Percentiles rank a stretch among this genome's conserved stretches.
Conservation (phyloP, 2,329 filamentous ascomycete genomes). For the Ophiognomonia clavigignenti-juglandacearum region DNA sequence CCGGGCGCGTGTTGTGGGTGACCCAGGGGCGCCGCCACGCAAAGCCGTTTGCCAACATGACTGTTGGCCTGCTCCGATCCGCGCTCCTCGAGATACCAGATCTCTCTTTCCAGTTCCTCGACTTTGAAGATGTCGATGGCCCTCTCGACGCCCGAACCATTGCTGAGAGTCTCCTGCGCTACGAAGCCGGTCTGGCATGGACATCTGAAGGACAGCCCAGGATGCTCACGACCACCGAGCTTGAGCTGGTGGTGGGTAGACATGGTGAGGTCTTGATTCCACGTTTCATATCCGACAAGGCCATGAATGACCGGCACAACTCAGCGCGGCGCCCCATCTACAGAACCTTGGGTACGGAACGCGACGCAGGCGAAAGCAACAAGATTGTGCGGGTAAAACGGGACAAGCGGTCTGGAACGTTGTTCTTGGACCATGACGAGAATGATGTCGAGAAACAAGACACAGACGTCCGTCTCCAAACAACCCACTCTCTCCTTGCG, state of each 20-base stretch:
- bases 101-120: conserved; percentile 21
- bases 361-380: neutral
- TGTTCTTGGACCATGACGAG: too few relatives aligned
- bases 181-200: conserved; percentile 3
- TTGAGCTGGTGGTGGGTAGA: conserved; percentile 21
- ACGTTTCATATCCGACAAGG: conserved; percentile 15
- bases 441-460: too few relatives aligned
- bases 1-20: conserved; percentile 20
- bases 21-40: conserved; percentile 12
- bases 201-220: conserved; percentile 5
- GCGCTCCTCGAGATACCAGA: conserved; percentile 17
- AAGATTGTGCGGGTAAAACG: too few relatives aligned
- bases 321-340: conserved; percentile 14
- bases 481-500: too few relatives aligned
- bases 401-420: too few relatives aligned
- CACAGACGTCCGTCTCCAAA: too few relatives aligned
- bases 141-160: neutral
- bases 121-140: conserved; percentile 9
- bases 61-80: conserved; percentile 19
- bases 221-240: conserved; percentile 24
- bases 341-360: neutral
- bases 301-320: conserved; percentile 18
- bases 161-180: conserved; percentile 11
- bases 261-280: conserved; percentile 23
- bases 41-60: conserved; percentile 19